Evolutionary conservation across 805 yeast species (phyloP).

Genomic region (Metschnikowia amazonensis): DNA sequence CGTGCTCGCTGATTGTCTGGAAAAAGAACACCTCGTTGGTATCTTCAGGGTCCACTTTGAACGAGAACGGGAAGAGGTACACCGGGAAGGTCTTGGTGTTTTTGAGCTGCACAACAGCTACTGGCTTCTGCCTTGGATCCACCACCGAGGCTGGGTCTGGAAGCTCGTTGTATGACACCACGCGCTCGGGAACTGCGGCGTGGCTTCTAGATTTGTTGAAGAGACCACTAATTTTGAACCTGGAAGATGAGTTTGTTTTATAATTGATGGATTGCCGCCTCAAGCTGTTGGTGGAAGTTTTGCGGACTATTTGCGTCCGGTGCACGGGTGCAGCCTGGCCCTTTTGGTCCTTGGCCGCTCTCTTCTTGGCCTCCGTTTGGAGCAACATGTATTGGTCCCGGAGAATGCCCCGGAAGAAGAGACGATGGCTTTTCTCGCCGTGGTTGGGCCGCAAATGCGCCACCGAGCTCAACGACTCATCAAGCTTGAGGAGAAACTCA

Average conservation of each 20-base stretch:
- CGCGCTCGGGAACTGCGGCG: conserved; percentile 38
- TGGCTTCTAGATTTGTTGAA: conserved; percentile 53
- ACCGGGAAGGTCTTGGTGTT: conserved; percentile 49
- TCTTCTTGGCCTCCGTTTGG: conserved; percentile 1
- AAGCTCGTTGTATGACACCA: conserved; percentile 50
- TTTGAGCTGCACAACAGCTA: conserved; percentile 43
- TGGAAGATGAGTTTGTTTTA: conserved; percentile 36
- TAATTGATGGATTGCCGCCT: conserved; percentile 40
- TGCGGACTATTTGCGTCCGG: conserved; percentile 24
- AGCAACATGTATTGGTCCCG: conserved; percentile 32
- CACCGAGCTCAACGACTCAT: conserved; percentile 31
- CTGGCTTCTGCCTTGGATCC: conserved; percentile 51
- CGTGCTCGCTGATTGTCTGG: conserved; percentile 61
- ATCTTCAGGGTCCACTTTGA: conserved; percentile 45
- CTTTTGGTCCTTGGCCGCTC: conserved; percentile 2
- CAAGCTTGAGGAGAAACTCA: conserved; percentile 50
- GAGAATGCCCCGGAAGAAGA: conserved; percentile 29
- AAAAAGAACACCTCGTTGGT: conserved; percentile 54
- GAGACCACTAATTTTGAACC: conserved; percentile 55
- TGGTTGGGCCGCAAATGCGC: conserved; percentile 34
- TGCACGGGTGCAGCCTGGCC: not conserved
- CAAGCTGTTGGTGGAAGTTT: conserved; percentile 26
- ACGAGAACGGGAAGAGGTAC: conserved; percentile 45
- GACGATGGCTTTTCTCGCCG: conserved; percentile 24
- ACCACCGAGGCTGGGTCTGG: conserved; percentile 47